Base-by-base conservation (phyloP, 768 basidiomycete species). In the Lyophyllum shimeji region DNA sequence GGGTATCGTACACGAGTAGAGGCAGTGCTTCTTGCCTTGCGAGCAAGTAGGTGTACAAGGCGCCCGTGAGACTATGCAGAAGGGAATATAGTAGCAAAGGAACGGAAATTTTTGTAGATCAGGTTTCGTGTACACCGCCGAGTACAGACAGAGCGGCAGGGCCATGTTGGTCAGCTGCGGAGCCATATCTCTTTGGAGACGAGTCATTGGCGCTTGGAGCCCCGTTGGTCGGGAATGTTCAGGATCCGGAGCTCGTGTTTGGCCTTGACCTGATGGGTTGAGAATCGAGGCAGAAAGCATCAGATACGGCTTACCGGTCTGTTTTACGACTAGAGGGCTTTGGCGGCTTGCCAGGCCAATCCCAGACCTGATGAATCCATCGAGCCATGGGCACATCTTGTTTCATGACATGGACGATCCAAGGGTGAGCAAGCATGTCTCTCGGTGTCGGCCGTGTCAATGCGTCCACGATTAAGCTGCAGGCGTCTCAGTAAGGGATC, bases 311-410 rank as follows among this genome's bases (percentile, higher is more conserved):
- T 73, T 71, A 62, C 82, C 77, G 61, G 72, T 73, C 60, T 17
- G 77, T 71, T 69, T 68, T 72, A 52, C 76, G 75, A 57, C 65
- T 68, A 18, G 50, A 23, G 25, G 79, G 64, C 69, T 18, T n/a
- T 9, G 39, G 39, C 17, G 39, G 39, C 17, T 18, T 40, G 15
- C 77, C 79, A 50, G 80, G 78, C 90, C 90, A 93, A 55, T 81
- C 84, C 89, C 90, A 93, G 40, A 94, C 87, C 66, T 89, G 80
- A 59, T 86, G 80, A 55, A 94, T 87, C 93, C 93, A 96, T 65
- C 83, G 84, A 7, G 85, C 88, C 91, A 96, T 95, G 57, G 90
- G 85, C 37, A 91, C 86, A 61, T 93, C 90, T 67, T 87, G 82
- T 68, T 84, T 85, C 83, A 93, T 91, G 50, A 82, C 79, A 54